phyloP scores from a whole-genome alignment of 192 early-diverging fungal species.

The Funneliformis geosporum region DNA sequence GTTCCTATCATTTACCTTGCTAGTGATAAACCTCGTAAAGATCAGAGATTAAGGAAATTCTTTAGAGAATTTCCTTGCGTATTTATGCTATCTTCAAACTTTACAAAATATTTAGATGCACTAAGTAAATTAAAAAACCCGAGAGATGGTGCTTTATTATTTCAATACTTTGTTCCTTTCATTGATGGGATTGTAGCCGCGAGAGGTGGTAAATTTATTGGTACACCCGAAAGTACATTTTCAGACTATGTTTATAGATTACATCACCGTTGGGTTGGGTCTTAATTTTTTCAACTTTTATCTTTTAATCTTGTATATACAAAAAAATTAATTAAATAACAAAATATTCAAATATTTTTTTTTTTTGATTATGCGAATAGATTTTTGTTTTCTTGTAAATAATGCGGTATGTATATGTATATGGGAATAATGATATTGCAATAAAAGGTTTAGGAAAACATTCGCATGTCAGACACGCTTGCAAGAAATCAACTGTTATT shows the following conservation, averaged over 20 bases:
- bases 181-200: slow-evolving; percentile 55
- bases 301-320: too few relatives aligned
- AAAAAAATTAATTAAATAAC: too few relatives aligned
- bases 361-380: too few relatives aligned
- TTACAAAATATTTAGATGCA: slow-evolving; percentile 38
- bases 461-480: too few relatives aligned
- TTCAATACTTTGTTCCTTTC: slow-evolving; percentile 54
- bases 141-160: slow-evolving; percentile 47
- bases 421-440: too few relatives aligned
- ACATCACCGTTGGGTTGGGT: slow-evolving; percentile 19
- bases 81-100: slow-evolving; percentile 52
- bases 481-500: too few relatives aligned
- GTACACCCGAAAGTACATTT: slow-evolving; percentile 52
- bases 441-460: too few relatives aligned
- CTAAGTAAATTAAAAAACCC: slow-evolving; percentile 41
- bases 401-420: too few relatives aligned
- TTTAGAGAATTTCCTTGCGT: slow-evolving; percentile 49
- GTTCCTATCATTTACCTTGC: slow-evolving; percentile 41
- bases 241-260: slow-evolving; percentile 32
- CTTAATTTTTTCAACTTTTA: too few relatives aligned
- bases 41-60: neutral
- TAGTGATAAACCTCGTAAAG: slow-evolving; percentile 40
- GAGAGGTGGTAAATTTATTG: slow-evolving; percentile 52
- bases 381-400: too few relatives aligned
- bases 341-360: too few relatives aligned